Base-by-base conservation (phyloP, 2,329 filamentous ascomycete genomes). In the Samsoniella hepiali region DNA sequence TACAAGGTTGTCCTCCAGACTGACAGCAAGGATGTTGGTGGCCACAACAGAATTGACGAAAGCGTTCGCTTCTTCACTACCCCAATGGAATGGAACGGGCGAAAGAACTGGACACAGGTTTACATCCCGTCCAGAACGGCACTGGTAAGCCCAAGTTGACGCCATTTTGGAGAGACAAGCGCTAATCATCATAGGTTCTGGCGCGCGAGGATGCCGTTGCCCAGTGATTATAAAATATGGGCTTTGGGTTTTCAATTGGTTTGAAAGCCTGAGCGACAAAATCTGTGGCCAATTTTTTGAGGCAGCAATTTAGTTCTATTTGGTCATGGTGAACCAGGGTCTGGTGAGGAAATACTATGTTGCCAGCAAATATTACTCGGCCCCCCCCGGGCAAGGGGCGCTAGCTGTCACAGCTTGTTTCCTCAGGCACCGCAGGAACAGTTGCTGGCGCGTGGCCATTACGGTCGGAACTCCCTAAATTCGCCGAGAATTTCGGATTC, bases 41-140 rank as follows among this genome's bases (percentile, higher is more conserved):
- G 95, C 0, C 86, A 91, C 67, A 86, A 84, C 36, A 86, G 93
- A 36, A 85, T 97, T 58, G 88, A 91, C 63, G 87, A 91, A 67
- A 84, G 79, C n/a, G 95, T 91, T 2, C 83, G 91, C 40, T 98
- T 95, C 81, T 97, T 97, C 75, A 98, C 95, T 0, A 96, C 92
- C 5, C 86, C 92, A 15, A 86, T 97, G 79, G 84, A 85, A 66
- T 98, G 95, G 95, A 98, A 98, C 73, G 86, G 85, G 15, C 82
- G 95, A 66, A 89, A 85, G 79, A 98, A 98, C 77, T 97, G 91
- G 80, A 86, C 91, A 55, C 95, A 98, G 74, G 85, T 97, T 60
- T 99, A 99, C 74, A 86, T 96, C 65, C 94, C 94, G 17, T 86
- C 86, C 59, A 83, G 94, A 70, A 93, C 90, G 66, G 94, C 92